These are phyloP conservation scores for Solanum lycopersicoides DNA, from an alignment of 257 asterid species.

Conservation along the genomic window DNA sequence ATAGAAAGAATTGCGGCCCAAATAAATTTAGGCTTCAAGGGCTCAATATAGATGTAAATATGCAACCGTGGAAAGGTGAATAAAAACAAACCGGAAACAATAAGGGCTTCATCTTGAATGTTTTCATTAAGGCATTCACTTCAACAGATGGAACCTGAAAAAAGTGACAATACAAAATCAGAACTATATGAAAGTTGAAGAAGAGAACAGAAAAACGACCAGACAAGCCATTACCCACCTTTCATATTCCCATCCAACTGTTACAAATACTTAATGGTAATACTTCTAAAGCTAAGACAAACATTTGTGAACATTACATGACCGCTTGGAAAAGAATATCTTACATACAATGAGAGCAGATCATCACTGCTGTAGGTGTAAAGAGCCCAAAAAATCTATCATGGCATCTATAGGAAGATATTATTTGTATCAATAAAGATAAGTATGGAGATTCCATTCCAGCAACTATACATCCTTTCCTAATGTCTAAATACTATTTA, in stretches of 20 bases:
- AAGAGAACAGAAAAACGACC: background rate
- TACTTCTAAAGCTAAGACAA: background rate
- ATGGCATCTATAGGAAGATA: background rate
- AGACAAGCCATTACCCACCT: background rate
- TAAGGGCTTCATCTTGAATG: slow-evolving; percentile 96
- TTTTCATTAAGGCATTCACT: slow-evolving; percentile 90
- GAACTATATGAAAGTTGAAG: background rate
- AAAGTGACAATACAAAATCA: slow-evolving; percentile 7
- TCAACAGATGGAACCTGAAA: slow-evolving; percentile 97
- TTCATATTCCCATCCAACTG: background rate
- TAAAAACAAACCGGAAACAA: slow-evolving; percentile 70
- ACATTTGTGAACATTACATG: background rate
- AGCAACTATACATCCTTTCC: background rate
- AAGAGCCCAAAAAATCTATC: background rate
- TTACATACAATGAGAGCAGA: background rate
- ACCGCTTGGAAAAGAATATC: background rate
- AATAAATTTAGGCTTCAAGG: background rate
- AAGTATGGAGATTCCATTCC: background rate
- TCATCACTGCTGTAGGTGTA: background rate
- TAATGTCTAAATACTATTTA: background rate
- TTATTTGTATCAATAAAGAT: background rate
- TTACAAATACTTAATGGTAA: background rate
- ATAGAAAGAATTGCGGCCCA: background rate
- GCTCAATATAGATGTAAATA: background rate
- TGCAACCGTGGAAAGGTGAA: background rate